phyloP scores from a whole-genome alignment of 106 monocot genomes.

The Platanthera guangdongensis region DNA sequence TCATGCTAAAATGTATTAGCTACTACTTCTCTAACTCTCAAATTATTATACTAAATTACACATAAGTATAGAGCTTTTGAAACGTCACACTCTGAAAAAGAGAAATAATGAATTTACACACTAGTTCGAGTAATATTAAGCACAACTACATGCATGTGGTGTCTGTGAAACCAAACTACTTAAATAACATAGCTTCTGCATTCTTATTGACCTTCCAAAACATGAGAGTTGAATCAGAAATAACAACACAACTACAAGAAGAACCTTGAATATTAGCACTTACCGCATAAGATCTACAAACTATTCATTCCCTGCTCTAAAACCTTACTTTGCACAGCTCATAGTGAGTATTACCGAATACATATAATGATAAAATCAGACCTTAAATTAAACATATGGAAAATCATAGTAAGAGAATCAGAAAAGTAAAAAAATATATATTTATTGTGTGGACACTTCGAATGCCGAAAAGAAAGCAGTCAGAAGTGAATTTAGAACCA shows the following conservation, averaged over 20 bases:
- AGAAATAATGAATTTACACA: too few species aligned
- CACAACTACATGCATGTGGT: too few species aligned
- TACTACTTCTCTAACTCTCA: background rate
- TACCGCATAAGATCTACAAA: background rate
- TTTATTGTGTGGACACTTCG: background rate
- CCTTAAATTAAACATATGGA: background rate
- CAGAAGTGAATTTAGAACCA: background rate
- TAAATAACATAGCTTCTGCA: too few species aligned
- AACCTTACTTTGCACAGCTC: background rate
- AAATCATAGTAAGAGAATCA: background rate
- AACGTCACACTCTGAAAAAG: background rate
- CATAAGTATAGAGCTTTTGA: background rate
- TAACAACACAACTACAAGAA: background rate
- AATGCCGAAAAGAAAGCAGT: background rate
- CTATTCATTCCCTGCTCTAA: background rate
- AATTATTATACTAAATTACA: background rate
- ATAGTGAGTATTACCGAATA: background rate
- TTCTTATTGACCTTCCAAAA: background rate
- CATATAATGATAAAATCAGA: background rate
- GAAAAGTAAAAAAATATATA: background rate
- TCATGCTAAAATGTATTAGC: background rate
- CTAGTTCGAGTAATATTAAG: too few species aligned
- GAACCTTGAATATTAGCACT: background rate
- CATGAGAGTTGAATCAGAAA: background rate
- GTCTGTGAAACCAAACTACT: too few species aligned